Evolutionary conservation across 257 asterid species (phyloP), one percentile per base, ranked within the genome.

Genomic region (Penstemon newberryi): DNA sequence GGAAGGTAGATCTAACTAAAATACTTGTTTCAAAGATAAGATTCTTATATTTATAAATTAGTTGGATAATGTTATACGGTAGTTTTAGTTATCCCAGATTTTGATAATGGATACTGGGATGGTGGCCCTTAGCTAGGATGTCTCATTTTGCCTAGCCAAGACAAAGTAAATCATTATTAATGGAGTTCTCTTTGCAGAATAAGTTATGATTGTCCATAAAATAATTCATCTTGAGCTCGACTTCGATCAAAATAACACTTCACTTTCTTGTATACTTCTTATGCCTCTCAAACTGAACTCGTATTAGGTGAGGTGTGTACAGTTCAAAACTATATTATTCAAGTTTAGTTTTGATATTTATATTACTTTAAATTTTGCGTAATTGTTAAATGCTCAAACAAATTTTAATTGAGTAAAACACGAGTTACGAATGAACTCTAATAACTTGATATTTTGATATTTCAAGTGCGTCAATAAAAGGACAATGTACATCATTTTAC

Each of bases 91-190:
- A 42, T 56, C 75, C 46, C 58, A 43, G 39, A 72, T 52, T 46
- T 46, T 46, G 50, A 64, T 56, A 65, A 67, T 67, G 50, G 46
- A 53, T 18, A 8, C 50, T 9, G 12, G 47, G 42, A 36, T 3
- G 55, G 66, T 37, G 70, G 43, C 10, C 68, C 51, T 64, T 67
- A 41, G 7, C 56, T 15, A 38, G 56, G 55, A 71, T 46, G 58
- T 40, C 70, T 46, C 56, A 33, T 61, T 25, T 25, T 25, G 77
- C 73, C 74, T 76, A 60, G 74, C 70, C 70, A 71, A 45, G 65
- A 55, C 81, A 25, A 71, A 71, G 47, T 55, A 42, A 50, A 60
- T 40, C 5, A 3, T 47, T 67, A 52, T 61, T 38, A 59, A 4
- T 40, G 19, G 9, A 53, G n/a, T 12, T 49, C 8, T 46, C 40